phyloP scores from a whole-genome alignment of 2,329 filamentous ascomycete genomes.

The Xylaria sp. region DNA sequence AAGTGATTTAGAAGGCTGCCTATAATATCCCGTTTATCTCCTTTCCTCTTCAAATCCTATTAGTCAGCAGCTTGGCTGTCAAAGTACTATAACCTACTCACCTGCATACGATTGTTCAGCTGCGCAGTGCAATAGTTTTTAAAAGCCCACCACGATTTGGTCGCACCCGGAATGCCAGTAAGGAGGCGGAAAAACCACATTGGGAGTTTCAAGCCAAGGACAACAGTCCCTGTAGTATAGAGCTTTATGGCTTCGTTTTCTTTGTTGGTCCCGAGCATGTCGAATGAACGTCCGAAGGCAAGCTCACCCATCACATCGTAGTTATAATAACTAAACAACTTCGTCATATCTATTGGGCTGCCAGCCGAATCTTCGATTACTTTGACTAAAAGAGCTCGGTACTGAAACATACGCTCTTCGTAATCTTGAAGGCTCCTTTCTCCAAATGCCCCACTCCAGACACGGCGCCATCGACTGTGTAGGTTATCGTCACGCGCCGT shows the following conservation, averaged over 20 bases:
- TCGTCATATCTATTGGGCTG: slow-evolving; percentile 32
- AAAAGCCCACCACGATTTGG: slow-evolving; percentile 25
- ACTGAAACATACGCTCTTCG: slow-evolving; percentile 29
- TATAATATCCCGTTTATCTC: slow-evolving; percentile 21
- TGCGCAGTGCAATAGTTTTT: slow-evolving; percentile 22
- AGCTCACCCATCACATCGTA: slow-evolving; percentile 49
- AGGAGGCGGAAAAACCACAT: slow-evolving; percentile 36
- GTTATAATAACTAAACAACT: slow-evolving; percentile 41
- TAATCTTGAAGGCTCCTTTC: slow-evolving; percentile 34
- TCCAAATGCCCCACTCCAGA: slow-evolving; percentile 38
- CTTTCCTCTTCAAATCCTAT: slow-evolving; percentile 10
- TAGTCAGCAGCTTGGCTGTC: not conserved
- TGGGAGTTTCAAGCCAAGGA: slow-evolving; percentile 26
- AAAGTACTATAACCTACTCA: not conserved
- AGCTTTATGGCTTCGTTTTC: slow-evolving; percentile 33
- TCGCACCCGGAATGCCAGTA: slow-evolving; percentile 18
- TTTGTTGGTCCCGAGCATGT: slow-evolving; percentile 42
- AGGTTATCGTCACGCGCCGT: slow-evolving; percentile 26
- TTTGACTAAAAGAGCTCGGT: slow-evolving; percentile 24
- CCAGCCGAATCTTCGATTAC: slow-evolving; percentile 18
- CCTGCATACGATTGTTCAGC: slow-evolving; percentile 20
- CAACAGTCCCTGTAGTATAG: slow-evolving; percentile 9
- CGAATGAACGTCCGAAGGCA: slow-evolving; percentile 47
- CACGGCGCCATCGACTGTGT: slow-evolving; percentile 31
- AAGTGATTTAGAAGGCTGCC: slow-evolving; percentile 16